Percentiles rank a stretch among this genome's conserved stretches.
Evolutionary conservation across 2,329 filamentous ascomycete species (phyloP).

Genomic region (Saccharata proteae): DNA sequence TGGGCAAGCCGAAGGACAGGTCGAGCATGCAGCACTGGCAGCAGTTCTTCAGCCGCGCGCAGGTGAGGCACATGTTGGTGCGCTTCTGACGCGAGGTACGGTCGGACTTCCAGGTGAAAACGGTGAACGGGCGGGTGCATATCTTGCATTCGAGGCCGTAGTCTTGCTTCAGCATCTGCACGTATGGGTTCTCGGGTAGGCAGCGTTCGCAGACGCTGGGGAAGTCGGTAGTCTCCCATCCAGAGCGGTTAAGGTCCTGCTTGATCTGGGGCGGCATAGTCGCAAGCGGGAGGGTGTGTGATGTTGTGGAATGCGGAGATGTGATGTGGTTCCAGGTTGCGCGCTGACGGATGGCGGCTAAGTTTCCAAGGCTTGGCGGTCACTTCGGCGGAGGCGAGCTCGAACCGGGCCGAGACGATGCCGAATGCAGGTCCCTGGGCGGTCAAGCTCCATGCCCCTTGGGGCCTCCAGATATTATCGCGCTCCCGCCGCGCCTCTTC

Average conservation of each 20-base stretch:
- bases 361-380: not conserved
- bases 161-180: conserved; percentile 98
- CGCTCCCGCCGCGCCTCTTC: too few relatives aligned
- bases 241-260: conserved; percentile 86
- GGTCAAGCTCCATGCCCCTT: too few relatives aligned
- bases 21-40: conserved; percentile 99
- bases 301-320: too few relatives aligned
- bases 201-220: conserved; percentile 86
- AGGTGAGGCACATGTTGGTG: conserved; percentile 92
- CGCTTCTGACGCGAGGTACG: conserved; percentile 84
- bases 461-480: too few relatives aligned
- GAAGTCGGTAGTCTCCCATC: conserved; percentile 90
- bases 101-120: conserved; percentile 91
- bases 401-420: too few relatives aligned
- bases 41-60: conserved; percentile 94
- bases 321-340: not conserved
- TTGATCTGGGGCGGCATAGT: conserved; percentile 85
- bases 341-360: not conserved
- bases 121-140: conserved; percentile 89
- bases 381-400: too few relatives aligned
- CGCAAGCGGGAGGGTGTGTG: conserved; percentile 3
- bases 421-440: too few relatives aligned
- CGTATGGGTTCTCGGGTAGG: conserved; percentile 90
- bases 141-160: conserved; percentile 76
- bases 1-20: conserved; percentile 86